A percentile compares a stretch with the other conserved stretches of the same genome.
These are phyloP conservation scores for Phylloboletellus chloephorus DNA, from an alignment of 1,284 basidiomycete species.

Conservation along the genomic window DNA sequence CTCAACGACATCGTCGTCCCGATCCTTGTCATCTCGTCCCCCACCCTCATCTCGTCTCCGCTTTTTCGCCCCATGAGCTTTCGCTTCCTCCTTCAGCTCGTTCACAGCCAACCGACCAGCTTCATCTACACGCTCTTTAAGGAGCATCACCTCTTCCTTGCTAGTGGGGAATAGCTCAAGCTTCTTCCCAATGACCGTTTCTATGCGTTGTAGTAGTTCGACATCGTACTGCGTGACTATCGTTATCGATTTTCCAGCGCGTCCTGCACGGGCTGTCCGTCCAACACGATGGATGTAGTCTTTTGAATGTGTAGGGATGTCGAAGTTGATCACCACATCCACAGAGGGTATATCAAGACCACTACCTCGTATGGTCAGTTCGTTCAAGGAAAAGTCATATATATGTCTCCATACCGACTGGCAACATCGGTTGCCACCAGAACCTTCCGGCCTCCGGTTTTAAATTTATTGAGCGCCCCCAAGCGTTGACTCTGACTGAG, in stretches of 20 bases:
- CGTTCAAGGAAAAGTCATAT: constrained; percentile 3
- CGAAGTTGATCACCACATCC: constrained; percentile 97
- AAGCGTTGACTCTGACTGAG: constrained; percentile 90
- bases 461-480: constrained; percentile 96
- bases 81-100: constrained; percentile 69
- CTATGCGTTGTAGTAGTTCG: constrained; percentile 93
- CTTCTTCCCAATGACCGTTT: constrained; percentile 87
- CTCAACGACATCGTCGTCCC: constrained; percentile 83
- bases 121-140: constrained; percentile 88
- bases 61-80: constrained; percentile 50
- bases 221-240: constrained; percentile 99
- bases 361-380: constrained; percentile 35
- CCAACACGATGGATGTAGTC: constrained; percentile 99
- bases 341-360: constrained; percentile 97
- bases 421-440: constrained; percentile 97
- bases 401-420: constrained; percentile 57
- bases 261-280: constrained; percentile 93
- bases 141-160: constrained; percentile 83
- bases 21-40: constrained; percentile 67
- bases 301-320: constrained; percentile 97
- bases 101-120: constrained; percentile 79
- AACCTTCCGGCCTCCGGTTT: constrained; percentile 86
- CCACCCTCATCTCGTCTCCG: constrained; percentile 46
- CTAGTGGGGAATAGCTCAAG: constrained; percentile 90
- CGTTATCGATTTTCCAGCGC: constrained; percentile 93